Percentiles rank a stretch among this genome's conserved stretches.
Conservation (phyloP, 495 filamentous ascomycete species). For the Lasiosphaeria ovina region DNA sequence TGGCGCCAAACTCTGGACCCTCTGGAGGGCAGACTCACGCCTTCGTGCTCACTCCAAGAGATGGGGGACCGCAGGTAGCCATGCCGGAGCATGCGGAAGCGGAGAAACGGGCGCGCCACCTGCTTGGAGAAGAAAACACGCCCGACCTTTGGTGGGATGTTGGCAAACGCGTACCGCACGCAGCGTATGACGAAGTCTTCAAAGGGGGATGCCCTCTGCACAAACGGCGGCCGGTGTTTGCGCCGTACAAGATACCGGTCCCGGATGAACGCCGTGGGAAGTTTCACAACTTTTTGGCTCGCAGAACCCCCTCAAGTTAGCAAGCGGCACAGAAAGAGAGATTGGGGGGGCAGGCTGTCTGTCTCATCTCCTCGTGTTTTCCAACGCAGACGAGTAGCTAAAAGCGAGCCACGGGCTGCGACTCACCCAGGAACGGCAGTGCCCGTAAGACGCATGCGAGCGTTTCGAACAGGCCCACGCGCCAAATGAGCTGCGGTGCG, state of each 20-base stretch:
- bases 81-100: conserved; percentile 70
- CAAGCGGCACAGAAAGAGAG: conserved; percentile 3
- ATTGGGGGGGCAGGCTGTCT: neutral
- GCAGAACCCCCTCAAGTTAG: conserved; percentile 12
- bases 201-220: conserved; percentile 63
- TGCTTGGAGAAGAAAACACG: conserved; percentile 72
- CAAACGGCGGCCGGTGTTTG: conserved; percentile 54
- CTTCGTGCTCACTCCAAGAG: conserved; percentile 57
- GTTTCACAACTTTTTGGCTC: conserved; percentile 49
- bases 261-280: conserved; percentile 56
- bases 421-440: conserved; percentile 69
- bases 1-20: conserved; percentile 20
- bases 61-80: conserved; percentile 60
- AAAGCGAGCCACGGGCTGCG: neutral
- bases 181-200: conserved; percentile 72
- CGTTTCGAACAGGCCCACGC: conserved; percentile 55
- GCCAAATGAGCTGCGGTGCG: conserved; percentile 61
- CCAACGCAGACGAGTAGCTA: neutral
- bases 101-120: conserved; percentile 68
- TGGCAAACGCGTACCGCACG: conserved; percentile 72
- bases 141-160: conserved; percentile 62
- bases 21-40: conserved; percentile 29
- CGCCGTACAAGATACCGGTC: conserved; percentile 54
- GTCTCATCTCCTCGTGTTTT: neutral
- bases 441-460: conserved; percentile 54